These are phyloP conservation scores for Vanilla planifolia DNA, from an alignment of 106 monocot species.

Conservation along the genomic window DNA sequence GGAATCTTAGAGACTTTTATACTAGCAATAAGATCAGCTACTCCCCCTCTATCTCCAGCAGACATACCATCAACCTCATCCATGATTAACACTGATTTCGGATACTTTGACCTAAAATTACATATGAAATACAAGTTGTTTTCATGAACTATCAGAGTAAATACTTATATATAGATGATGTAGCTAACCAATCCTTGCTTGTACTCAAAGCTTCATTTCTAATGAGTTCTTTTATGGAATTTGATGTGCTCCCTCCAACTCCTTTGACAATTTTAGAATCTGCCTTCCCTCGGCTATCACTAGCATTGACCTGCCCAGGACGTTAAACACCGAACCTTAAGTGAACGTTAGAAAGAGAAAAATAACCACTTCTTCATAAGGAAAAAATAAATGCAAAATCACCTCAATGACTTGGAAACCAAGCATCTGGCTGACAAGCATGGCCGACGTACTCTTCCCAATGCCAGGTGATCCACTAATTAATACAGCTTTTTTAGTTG, in stretches of 20 bases:
- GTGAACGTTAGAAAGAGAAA: neutral
- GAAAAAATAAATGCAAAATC: neutral
- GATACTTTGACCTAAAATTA: constrained; percentile 55
- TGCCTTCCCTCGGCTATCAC: constrained; percentile 97
- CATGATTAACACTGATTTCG: constrained; percentile 89
- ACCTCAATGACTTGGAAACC: constrained; percentile 94
- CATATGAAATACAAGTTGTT: constrained; percentile 1
- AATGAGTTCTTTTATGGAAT: constrained; percentile 95
- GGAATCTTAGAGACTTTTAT: constrained; percentile 93
- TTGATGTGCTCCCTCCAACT: constrained; percentile 76
- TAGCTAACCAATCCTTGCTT: constrained; percentile 50
- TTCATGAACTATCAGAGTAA: constrained; percentile 8
- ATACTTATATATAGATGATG: neutral
- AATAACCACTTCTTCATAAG: neutral
- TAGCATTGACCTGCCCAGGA: constrained; percentile 93
- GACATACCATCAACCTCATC: constrained; percentile 99
- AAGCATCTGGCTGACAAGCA: constrained; percentile 86
- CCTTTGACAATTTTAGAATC: constrained; percentile 87
- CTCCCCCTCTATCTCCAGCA: constrained; percentile 98
- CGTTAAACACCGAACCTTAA: neutral
- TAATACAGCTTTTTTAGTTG: constrained; percentile 84
- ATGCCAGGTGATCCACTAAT: constrained; percentile 94
- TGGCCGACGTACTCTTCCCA: constrained; percentile 91
- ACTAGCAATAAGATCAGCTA: constrained; percentile 98
- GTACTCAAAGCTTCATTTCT: constrained; percentile 60